These are phyloP conservation scores for Lactarius pseudohatsudake DNA, from an alignment of 768 basidiomycete genomes.

Conservation along the genomic window DNA sequence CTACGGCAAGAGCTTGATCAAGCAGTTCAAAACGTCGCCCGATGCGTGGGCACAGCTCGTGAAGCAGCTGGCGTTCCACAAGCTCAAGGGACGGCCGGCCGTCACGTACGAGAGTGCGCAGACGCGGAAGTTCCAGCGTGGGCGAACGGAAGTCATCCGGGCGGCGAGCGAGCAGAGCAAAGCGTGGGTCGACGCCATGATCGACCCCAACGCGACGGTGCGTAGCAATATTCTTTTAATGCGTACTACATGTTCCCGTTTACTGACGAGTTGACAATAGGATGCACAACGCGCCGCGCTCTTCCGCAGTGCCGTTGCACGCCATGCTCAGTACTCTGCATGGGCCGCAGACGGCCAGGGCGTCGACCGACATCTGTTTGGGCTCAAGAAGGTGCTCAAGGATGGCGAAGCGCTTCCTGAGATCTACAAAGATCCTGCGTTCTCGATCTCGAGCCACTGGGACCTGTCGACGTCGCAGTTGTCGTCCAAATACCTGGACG, in stretches of 20 bases:
- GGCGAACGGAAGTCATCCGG: constrained; percentile 94
- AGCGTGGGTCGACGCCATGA: constrained; percentile 90
- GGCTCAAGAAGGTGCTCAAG: constrained; percentile 77
- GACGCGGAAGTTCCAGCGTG: constrained; percentile 87
- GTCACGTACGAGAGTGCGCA: constrained; percentile 93
- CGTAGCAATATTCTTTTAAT: constrained; percentile 29
- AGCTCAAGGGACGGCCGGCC: constrained; percentile 71
- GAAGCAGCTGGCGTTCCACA: constrained; percentile 94
- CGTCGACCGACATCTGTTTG: constrained; percentile 94
- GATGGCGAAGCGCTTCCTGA: constrained; percentile 71
- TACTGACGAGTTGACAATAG: constrained; percentile 34
- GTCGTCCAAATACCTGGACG: constrained; percentile 77
- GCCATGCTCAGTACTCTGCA: constrained; percentile 82
- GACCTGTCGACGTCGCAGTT: constrained; percentile 93
- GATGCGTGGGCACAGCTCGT: constrained; percentile 96
- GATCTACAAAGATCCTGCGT: constrained; percentile 75
- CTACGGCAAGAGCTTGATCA: constrained; percentile 87
- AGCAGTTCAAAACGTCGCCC: constrained; percentile 78
- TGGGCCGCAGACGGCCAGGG: constrained; percentile 96
- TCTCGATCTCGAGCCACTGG: constrained; percentile 77
- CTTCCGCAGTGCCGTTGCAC: constrained; percentile 69
- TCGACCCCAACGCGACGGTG: constrained; percentile 52
- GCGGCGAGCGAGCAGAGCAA: constrained; percentile 79
- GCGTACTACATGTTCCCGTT: not conserved
- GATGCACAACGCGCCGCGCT: constrained; percentile 58